Base-by-base conservation (phyloP, 202 grass and related monocot genomes). In the Schoenoplectus triqueter region DNA sequence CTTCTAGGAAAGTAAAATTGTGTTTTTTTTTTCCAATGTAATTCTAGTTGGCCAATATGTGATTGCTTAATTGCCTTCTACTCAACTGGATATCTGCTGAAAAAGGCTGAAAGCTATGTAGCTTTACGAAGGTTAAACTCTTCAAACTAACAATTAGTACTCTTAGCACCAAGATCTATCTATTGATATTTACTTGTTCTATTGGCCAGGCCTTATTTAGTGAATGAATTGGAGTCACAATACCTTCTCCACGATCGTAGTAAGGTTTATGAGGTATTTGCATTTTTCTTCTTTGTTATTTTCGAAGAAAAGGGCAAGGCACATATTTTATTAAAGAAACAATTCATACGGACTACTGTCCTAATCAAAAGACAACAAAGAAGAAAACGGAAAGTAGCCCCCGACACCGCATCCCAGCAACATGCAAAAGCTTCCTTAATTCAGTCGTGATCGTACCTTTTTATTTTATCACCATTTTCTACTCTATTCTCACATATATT, bases 31-130 rank as follows among this genome's bases (percentile, higher is more conserved):
- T 86, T 31, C 31, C 31, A 31, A 44, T 90, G 85, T 45, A 70
- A 59, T 92, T 54, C n/a, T 89, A 98, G 95, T 44, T 98, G 95
- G 95, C 95, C 92, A 80, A 72, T 95, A 64, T 98, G 91, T 84
- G 95, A 95, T 73, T 98, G 92, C 87, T 89, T 98, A 80, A 92
- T 98, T 50, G 95, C 95, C 49, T 98, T 98, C 68, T 98, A 93
- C 80, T 98, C 95, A 48, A 69, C 89, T 70, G 95, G 95, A 62
- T 98, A 98, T 89, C 91, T 92, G 78, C 87, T 98, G 65, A 61
- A 98, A 92, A 98, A 98, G 85, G 89, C 89, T 44, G 89, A 95
- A 89, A 90, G 78, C 84, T 98, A 95, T 84, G 89, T 89, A 18
- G 86, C 84, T 88, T 69, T 95, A 59, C 91, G 91, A 73, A 98